Percentiles rank a stretch among this genome's conserved stretches.
phyloP scores from a whole-genome alignment of 2,329 filamentous ascomycete species.

The Epichloe baconii region DNA sequence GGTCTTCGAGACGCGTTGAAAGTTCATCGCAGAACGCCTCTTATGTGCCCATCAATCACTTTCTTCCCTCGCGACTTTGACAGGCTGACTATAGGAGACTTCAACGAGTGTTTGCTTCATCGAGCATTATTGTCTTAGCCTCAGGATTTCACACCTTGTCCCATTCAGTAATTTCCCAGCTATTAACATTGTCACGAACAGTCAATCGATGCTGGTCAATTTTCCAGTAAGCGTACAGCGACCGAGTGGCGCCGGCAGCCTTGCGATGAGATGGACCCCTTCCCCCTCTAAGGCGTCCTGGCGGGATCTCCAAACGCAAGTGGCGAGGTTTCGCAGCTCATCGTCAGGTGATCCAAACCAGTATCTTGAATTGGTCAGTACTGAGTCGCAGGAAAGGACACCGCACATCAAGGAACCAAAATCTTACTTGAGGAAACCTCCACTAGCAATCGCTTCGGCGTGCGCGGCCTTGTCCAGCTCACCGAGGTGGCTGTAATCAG shows the following conservation, averaged over 20 bases:
- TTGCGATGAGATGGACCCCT: constrained; percentile 46
- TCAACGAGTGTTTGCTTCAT: not conserved
- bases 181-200: constrained; percentile 49
- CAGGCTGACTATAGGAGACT: not conserved
- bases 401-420: not conserved
- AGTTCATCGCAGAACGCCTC: constrained; percentile 1
- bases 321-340: constrained; percentile 66
- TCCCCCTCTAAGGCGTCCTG: constrained; percentile 48
- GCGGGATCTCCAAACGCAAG: constrained; percentile 53
- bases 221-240: constrained; percentile 51
- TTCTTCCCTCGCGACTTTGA: not conserved
- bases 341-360: constrained; percentile 72
- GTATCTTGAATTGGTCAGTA: constrained; percentile 40
- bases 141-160: not conserved
- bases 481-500: constrained; percentile 55
- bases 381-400: not conserved
- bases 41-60: not conserved
- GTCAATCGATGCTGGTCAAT: constrained; percentile 60
- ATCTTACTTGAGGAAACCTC: constrained; percentile 65
- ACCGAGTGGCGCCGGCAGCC: constrained; percentile 52
- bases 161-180: constrained; percentile 54
- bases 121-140: not conserved
- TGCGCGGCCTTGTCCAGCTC: constrained; percentile 68
- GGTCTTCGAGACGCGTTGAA: not conserved
- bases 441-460: constrained; percentile 63